Evolutionary conservation across 73 alveolate species (phyloP).

Genomic region (Symbiodinium pilosum): DNA sequence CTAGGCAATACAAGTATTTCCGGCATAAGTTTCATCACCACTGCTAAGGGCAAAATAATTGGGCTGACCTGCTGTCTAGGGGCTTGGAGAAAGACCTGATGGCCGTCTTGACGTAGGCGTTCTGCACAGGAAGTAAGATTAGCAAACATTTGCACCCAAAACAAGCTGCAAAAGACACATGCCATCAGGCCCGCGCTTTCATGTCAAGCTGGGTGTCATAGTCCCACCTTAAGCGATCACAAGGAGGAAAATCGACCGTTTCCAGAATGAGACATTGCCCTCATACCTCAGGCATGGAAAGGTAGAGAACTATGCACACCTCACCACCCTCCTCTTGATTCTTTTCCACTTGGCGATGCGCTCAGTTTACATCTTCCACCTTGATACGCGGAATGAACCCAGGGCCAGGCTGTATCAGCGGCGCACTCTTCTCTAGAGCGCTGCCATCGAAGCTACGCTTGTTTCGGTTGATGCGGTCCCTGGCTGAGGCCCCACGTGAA

Average conservation of each 20-base stretch:
- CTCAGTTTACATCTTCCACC: too few relatives aligned
- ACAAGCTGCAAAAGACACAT: too few relatives aligned
- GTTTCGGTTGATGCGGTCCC: slow-evolving; percentile 74
- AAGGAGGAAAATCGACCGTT: background rate
- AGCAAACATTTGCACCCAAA: too few relatives aligned
- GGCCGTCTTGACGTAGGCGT: slow-evolving; percentile 91
- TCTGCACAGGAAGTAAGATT: slow-evolving; percentile 21
- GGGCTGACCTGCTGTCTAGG: background rate
- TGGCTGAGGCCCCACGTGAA: too few relatives aligned
- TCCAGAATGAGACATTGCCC: background rate
- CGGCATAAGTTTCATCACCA: too few relatives aligned
- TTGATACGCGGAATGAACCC: too few relatives aligned
- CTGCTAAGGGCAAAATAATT: too few relatives aligned
- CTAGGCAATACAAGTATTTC: too few relatives aligned
- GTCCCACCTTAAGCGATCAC: slow-evolving; percentile 60
- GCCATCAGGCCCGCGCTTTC: slow-evolving; percentile 39
- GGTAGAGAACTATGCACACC: too few relatives aligned
- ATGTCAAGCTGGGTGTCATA: slow-evolving; percentile 77
- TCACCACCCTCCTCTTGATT: too few relatives aligned
- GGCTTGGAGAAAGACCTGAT: slow-evolving; percentile 80
- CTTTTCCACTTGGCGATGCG: too few relatives aligned
- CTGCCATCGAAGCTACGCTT: slow-evolving; percentile 52
- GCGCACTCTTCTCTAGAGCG: slow-evolving; percentile 90
- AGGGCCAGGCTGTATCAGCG: slow-evolving; percentile 80
- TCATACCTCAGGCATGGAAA: too few relatives aligned